Evolutionary conservation across 805 yeast species (phyloP).

Genomic region (Sungouiozyma intestinalis): DNA sequence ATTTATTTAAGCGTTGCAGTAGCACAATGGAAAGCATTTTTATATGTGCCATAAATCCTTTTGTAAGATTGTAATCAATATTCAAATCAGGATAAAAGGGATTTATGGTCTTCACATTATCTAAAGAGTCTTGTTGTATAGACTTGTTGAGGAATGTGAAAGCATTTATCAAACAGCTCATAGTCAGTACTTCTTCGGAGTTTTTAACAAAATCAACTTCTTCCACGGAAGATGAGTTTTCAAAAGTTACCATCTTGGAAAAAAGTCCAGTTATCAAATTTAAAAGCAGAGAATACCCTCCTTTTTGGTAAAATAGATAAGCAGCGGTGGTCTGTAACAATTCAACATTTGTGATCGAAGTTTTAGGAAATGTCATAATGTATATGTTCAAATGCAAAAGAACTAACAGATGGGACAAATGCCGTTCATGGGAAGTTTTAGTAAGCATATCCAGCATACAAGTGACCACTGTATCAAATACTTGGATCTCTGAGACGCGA

Average conservation of each 20-base stretch:
- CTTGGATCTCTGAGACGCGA: conserved; percentile 34
- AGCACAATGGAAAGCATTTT: conserved; percentile 17
- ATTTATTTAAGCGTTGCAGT: conserved; percentile 13
- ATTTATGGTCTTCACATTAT: conserved; percentile 16
- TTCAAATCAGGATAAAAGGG: conserved; percentile 16
- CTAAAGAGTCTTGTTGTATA: conserved; percentile 30
- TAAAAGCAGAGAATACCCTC: conserved; percentile 32
- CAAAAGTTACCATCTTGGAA: conserved; percentile 15
- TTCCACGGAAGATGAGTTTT: conserved; percentile 25
- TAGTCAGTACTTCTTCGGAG: conserved; percentile 28
- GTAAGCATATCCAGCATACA: conserved; percentile 24
- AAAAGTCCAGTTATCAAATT: conserved; percentile 15
- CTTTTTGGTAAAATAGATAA: conserved; percentile 42
- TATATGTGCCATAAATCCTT: conserved; percentile 14
- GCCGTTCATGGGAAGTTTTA: conserved; percentile 7
- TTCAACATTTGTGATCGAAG: conserved; percentile 21
- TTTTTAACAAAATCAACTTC: conserved; percentile 31
- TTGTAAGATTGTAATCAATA: conserved; percentile 16
- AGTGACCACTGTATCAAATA: conserved; percentile 28
- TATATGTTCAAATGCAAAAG: conserved; percentile 30
- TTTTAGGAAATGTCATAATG: conserved; percentile 27
- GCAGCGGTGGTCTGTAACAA: conserved; percentile 30
- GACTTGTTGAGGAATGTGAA: conserved; percentile 38
- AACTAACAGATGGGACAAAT: conserved; percentile 29
- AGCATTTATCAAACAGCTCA: conserved; percentile 34